A percentile compares a stretch with the other conserved stretches of the same genome.
Evolutionary conservation across 2,329 filamentous ascomycete genomes (phyloP).

Genomic region (Diaporthe humulicola): DNA sequence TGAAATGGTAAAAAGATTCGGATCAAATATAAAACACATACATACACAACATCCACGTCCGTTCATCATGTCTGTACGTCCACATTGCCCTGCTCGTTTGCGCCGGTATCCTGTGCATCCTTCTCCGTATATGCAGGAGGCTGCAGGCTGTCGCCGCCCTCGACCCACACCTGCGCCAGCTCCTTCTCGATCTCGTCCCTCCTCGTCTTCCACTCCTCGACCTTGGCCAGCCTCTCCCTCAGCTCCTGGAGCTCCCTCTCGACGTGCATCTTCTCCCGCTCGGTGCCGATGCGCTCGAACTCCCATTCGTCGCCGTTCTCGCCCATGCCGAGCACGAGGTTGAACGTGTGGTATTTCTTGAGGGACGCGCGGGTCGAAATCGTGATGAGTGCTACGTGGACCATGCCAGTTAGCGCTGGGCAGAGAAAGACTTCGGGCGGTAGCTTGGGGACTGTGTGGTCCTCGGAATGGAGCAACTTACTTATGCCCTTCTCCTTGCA

Average conservation of each 20-base stretch:
- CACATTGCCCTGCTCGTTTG: constrained; percentile 26
- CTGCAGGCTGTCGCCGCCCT: constrained; percentile 61
- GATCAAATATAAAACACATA: background rate
- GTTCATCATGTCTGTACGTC: constrained; percentile 1
- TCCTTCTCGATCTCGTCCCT: constrained; percentile 86
- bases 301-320: constrained; percentile 89
- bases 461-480: constrained; percentile 60
- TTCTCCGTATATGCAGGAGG: constrained; percentile 60
- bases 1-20: background rate
- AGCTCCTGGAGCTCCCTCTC: constrained; percentile 92
- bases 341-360: constrained; percentile 96
- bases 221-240: constrained; percentile 81
- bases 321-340: constrained; percentile 86
- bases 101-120: constrained; percentile 26
- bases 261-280: constrained; percentile 91
- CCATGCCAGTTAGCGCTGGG: constrained; percentile 42
- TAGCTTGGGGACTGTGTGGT: too few species aligned
- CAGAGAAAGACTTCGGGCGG: constrained; percentile 20
- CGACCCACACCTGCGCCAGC: constrained; percentile 74
- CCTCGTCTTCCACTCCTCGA: constrained; percentile 86
- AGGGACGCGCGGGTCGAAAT: constrained; percentile 94
- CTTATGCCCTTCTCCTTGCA: constrained; percentile 95
- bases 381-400: constrained; percentile 81
- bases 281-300: constrained; percentile 93
- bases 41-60: background rate